Conservation (phyloP, 768 basidiomycete species). For the Phanerochaete carnosa region DNA sequence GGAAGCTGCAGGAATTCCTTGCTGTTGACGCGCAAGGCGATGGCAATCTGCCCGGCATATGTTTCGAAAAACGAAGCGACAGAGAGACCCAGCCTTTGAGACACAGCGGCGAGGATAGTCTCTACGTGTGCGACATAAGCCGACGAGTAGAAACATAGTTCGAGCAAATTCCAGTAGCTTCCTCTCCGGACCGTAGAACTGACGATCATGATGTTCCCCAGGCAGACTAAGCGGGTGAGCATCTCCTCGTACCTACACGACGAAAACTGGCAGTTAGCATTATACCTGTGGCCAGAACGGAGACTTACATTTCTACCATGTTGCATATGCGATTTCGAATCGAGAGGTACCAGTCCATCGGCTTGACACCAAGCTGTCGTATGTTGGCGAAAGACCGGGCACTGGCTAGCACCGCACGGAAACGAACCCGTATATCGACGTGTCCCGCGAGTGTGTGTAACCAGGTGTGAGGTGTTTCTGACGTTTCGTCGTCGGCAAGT, state of each 20-base stretch:
- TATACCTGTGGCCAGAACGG: not conserved
- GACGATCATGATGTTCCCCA: slow-evolving; percentile 77
- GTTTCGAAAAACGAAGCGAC: slow-evolving; percentile 67
- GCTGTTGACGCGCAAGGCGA: slow-evolving; percentile 49
- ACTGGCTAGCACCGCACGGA: slow-evolving; percentile 63
- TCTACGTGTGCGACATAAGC: slow-evolving; percentile 37
- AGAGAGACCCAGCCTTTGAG: slow-evolving; percentile 63
- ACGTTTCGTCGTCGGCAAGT: slow-evolving; percentile 3
- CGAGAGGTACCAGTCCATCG: slow-evolving; percentile 41
- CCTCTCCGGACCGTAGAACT: slow-evolving; percentile 75
- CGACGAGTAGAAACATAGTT: slow-evolving; percentile 50
- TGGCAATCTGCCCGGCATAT: slow-evolving; percentile 75
- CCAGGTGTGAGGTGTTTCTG: not conserved
- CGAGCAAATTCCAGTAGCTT: slow-evolving; percentile 86
- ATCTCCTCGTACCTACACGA: slow-evolving; percentile 64
- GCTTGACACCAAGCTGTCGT: slow-evolving; percentile 28
- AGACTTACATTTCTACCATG: slow-evolving; percentile 48
- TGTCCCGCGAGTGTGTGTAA: slow-evolving; percentile 38
- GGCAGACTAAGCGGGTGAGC: slow-evolving; percentile 65
- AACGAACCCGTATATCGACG: slow-evolving; percentile 79
- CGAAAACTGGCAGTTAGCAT: not conserved
- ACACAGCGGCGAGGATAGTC: slow-evolving; percentile 57
- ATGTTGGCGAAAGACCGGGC: slow-evolving; percentile 55
- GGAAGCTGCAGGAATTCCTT: slow-evolving; percentile 59
- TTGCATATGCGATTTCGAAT: slow-evolving; percentile 44